Evolutionary conservation across 306 rosid species (phyloP).

Genomic region (Luffa aegyptiaca): DNA sequence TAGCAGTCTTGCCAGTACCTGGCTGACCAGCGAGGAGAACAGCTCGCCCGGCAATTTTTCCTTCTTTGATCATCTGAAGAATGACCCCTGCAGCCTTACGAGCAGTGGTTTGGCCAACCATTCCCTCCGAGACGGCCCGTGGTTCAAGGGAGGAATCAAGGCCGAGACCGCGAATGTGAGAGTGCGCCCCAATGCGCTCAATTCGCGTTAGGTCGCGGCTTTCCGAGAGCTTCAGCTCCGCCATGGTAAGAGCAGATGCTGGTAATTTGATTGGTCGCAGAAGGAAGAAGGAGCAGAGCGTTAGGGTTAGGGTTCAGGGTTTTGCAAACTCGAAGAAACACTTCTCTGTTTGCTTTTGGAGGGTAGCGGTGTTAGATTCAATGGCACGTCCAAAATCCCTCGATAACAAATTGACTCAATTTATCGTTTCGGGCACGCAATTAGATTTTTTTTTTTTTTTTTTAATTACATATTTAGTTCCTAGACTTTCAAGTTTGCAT

Average conservation of each 20-base stretch:
- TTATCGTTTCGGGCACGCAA: too few relatives aligned
- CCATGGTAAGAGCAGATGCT: constrained; percentile 14
- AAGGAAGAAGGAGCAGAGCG: background rate
- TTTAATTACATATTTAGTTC: too few relatives aligned
- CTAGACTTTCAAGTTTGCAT: too few relatives aligned
- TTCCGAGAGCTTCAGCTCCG: constrained; percentile 71
- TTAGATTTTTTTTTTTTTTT: too few relatives aligned
- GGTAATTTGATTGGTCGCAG: background rate
- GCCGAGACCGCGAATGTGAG: constrained; percentile 96
- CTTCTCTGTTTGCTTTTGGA: background rate
- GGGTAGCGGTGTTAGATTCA: background rate
- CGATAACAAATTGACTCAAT: background rate
- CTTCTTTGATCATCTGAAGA: constrained; percentile 83
- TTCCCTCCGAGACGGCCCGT: constrained; percentile 82
- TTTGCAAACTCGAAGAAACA: background rate
- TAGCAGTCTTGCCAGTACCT: constrained; percentile 95
- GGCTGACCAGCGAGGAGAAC: constrained; percentile 90
- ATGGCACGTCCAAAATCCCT: background rate
- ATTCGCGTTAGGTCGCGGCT: constrained; percentile 87
- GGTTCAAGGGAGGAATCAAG: constrained; percentile 81
- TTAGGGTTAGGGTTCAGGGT: constrained; percentile 19
- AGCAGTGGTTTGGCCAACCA: constrained; percentile 90
- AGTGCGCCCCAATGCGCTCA: constrained; percentile 97
- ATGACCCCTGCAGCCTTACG: constrained; percentile 93
- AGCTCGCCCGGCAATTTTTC: constrained; percentile 88